Evolutionary conservation across 2,329 filamentous ascomycete genomes (phyloP).

Genomic region (Fusarium austroafricanum): DNA sequence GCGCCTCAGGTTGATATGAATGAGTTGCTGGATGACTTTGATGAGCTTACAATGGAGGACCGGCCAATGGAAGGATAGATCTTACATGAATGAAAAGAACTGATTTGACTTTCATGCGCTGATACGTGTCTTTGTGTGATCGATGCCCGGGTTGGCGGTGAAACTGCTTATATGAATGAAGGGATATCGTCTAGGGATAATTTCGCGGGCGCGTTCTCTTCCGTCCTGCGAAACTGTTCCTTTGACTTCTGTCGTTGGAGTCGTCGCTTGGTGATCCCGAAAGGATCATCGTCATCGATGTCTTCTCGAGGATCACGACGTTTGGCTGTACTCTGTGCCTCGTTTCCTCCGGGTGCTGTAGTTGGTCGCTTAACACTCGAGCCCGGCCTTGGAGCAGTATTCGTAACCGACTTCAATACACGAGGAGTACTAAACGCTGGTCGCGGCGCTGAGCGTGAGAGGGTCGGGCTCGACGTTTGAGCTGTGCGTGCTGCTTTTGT

Average conservation of each 20-base stretch:
- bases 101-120: constrained; percentile 24
- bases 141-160: neutral
- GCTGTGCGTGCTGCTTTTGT: constrained; percentile 16
- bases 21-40: constrained; percentile 90
- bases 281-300: constrained; percentile 51
- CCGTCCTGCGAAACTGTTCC: constrained; percentile 43
- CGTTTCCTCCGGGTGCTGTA: constrained; percentile 10
- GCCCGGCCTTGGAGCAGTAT: constrained; percentile 4
- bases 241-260: constrained; percentile 48
- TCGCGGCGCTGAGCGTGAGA: constrained; percentile 22
- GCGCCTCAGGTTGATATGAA: constrained; percentile 80
- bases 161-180: constrained; percentile 49
- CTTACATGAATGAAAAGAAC: constrained; percentile 42
- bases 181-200: constrained; percentile 51
- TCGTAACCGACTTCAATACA: constrained; percentile 11
- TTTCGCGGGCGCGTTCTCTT: constrained; percentile 25
- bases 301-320: constrained; percentile 23
- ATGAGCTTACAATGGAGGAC: constrained; percentile 71
- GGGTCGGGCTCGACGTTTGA: constrained; percentile 14
- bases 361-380: constrained; percentile 5
- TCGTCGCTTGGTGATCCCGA: constrained; percentile 50
- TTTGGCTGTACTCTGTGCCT: neutral
- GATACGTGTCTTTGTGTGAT: neutral
- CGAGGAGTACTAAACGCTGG: constrained; percentile 30
- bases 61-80: constrained; percentile 51